Conservation (phyloP, 2,329 filamentous ascomycete species). For the Paraphoma sp. region DNA sequence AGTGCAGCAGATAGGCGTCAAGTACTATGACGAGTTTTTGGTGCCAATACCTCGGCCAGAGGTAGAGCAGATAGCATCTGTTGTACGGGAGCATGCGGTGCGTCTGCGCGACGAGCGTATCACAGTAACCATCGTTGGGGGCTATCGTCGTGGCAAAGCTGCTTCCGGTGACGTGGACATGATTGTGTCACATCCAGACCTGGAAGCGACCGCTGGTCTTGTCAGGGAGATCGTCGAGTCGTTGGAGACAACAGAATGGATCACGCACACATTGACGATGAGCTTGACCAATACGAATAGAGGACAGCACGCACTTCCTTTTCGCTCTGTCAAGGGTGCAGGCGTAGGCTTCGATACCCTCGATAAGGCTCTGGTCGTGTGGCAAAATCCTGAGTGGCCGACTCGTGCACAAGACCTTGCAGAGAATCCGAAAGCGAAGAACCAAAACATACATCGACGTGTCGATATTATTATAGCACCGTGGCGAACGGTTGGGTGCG, state of each 20-base stretch:
- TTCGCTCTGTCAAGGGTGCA: slow-evolving; percentile 50
- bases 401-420: slow-evolving; percentile 46
- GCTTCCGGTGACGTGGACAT: slow-evolving; percentile 84
- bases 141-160: slow-evolving; percentile 79
- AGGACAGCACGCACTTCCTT: slow-evolving; percentile 70
- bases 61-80: slow-evolving; percentile 70
- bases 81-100: slow-evolving; percentile 72
- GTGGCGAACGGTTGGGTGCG: slow-evolving; percentile 88
- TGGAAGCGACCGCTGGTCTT: slow-evolving; percentile 71
- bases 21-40: slow-evolving; percentile 88
- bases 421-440: slow-evolving; percentile 56
- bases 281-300: slow-evolving; percentile 74
- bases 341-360: slow-evolving; percentile 80
- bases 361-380: slow-evolving; percentile 91
- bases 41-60: slow-evolving; percentile 74
- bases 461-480: slow-evolving; percentile 93
- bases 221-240: slow-evolving; percentile 72
- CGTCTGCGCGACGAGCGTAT: slow-evolving; percentile 61
- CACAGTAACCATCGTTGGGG: slow-evolving; percentile 74
- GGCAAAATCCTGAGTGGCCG: slow-evolving; percentile 71
- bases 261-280: slow-evolving; percentile 82
- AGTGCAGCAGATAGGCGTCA: slow-evolving; percentile 91
- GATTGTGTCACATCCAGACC: slow-evolving; percentile 79
- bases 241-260: slow-evolving; percentile 72
- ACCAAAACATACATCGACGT: slow-evolving; percentile 77